phyloP scores from a whole-genome alignment of 2,329 filamentous ascomycete species.

The Scytalidium sp. region DNA sequence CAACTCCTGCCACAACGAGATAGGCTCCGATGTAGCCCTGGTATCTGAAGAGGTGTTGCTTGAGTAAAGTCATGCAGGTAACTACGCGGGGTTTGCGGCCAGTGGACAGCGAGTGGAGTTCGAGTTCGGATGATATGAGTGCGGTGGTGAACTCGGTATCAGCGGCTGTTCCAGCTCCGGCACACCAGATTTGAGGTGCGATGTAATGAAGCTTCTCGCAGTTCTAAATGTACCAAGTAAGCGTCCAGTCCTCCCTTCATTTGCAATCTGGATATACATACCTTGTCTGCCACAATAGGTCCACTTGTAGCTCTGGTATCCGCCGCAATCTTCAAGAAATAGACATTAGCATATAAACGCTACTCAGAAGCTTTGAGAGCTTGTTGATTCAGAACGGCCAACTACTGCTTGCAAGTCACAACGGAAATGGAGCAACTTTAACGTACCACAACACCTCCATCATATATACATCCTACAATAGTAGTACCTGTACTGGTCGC shows the following conservation, averaged over 20 bases:
- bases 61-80: conserved; percentile 98
- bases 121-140: conserved; percentile 97
- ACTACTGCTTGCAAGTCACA: conserved; percentile 3
- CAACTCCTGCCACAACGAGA: conserved; percentile 93
- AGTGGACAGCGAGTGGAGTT: conserved; percentile 93
- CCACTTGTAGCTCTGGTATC: conserved; percentile 97
- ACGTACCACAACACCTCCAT: conserved; percentile 90
- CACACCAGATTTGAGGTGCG: conserved; percentile 97
- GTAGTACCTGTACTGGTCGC: conserved; percentile 98
- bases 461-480: conserved; percentile 95
- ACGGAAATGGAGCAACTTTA: conserved; percentile 2
- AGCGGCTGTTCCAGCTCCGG: conserved; percentile 93
- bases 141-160: conserved; percentile 99
- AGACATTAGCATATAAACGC: conserved; percentile 15
- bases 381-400: not conserved
- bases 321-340: conserved; percentile 73
- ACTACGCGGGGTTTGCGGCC: conserved; percentile 96
- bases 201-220: conserved; percentile 99
- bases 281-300: conserved; percentile 98
- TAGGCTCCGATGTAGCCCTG: conserved; percentile 98
- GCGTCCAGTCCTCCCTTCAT: conserved; percentile 3
- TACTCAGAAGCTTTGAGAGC: not conserved
- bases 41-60: conserved; percentile 98
- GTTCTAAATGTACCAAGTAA: conserved; percentile 56
- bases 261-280: conserved; percentile 28